A percentile compares a stretch with the other conserved stretches of the same genome.
Evolutionary conservation across 2,329 filamentous ascomycete genomes (phyloP).

Genomic region (Akanthomyces dipterigenus): DNA sequence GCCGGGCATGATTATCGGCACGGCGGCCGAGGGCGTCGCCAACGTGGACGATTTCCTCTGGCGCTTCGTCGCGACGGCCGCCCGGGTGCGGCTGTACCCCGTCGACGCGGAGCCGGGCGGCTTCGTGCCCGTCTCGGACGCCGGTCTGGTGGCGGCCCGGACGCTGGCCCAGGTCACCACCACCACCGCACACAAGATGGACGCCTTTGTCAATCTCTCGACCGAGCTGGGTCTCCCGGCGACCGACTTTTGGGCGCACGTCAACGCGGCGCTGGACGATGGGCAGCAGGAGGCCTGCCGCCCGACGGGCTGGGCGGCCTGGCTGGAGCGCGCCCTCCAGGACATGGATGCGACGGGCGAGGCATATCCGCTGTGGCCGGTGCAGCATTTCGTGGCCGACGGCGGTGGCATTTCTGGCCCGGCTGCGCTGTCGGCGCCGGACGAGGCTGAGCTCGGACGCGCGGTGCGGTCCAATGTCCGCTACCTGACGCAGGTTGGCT

Average conservation of each 20-base stretch:
- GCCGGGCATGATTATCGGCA: conserved; percentile 19
- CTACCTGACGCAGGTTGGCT: conserved; percentile 13
- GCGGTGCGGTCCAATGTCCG: conserved; percentile 13
- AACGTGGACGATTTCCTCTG: conserved; percentile 21
- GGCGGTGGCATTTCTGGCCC: conserved; percentile 13
- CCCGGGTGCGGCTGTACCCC: conserved; percentile 13
- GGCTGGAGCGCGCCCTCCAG: conserved; percentile 10
- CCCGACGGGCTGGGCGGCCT: conserved; percentile 14
- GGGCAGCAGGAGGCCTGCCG: too few relatives aligned
- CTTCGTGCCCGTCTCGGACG: conserved; percentile 12
- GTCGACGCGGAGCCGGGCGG: conserved; percentile 15
- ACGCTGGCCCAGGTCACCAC: conserved; percentile 14
- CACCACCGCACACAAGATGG: neutral
- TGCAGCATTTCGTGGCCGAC: conserved; percentile 19
- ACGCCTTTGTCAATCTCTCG: conserved; percentile 13
- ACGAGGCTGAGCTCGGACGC: neutral
- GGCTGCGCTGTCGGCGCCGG: neutral
- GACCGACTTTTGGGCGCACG: conserved; percentile 17
- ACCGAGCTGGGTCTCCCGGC: conserved; percentile 12
- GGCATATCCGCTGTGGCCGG: conserved; percentile 19
- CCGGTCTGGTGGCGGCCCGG: conserved; percentile 13
- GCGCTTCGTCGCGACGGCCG: conserved; percentile 7
- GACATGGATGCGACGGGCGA: conserved; percentile 15
- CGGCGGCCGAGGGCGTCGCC: conserved; percentile 14
- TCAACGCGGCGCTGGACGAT: conserved; percentile 14